Base-by-base conservation (phyloP, 345 rosid species). In the Carallia brachiata region DNA sequence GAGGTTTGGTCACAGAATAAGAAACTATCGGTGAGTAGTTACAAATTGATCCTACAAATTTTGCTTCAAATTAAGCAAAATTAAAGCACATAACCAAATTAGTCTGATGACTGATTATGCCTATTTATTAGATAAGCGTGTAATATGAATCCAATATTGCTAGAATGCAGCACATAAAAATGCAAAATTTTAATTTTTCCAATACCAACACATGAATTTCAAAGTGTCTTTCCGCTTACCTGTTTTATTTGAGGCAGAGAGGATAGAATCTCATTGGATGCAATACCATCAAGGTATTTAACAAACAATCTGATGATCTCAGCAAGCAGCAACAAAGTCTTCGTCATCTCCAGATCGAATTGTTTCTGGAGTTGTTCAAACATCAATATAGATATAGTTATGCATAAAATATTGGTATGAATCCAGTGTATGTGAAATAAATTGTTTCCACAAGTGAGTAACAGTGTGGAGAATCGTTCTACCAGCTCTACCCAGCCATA, bases 241-340 rank as follows among this genome's bases (percentile, higher is more conserved):
- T 92, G 97, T 82, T 85, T 90, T 61, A 90, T 69, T 75, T 88
- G 87, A 63, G 96, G 96, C 58, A 85, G 70, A 59, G 87, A 83
- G 18, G 90, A 73, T 56, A 79, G 82, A 36, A 84, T 78, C 83
- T 92, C 95, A 37, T 86, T 73, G 3, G 93, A 79, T 68, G 91
- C 91, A 69, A 88, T 68, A 59, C 83, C 79, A 32, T 84, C 65
- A 52, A 96, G 67, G 73, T 89, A 85, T 73, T 88, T 88, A 80
- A 85, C 66, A 54, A 96, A 79, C 78, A 89, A 92, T 79, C 82
- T 88, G 87, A 84, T 89, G 72, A 84, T 81, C 86, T 92, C 92
- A 32, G 82, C 83, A 65, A 90, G 85, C 61, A 84, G 79, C 6
- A 91, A 80, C 69, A 89, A 62, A 75, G 92, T 81, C 79, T 86